Evolutionary conservation across 2,329 filamentous ascomycete species (phyloP), one percentile per base, ranked within the genome.

Genomic region (Fusarium succisae): DNA sequence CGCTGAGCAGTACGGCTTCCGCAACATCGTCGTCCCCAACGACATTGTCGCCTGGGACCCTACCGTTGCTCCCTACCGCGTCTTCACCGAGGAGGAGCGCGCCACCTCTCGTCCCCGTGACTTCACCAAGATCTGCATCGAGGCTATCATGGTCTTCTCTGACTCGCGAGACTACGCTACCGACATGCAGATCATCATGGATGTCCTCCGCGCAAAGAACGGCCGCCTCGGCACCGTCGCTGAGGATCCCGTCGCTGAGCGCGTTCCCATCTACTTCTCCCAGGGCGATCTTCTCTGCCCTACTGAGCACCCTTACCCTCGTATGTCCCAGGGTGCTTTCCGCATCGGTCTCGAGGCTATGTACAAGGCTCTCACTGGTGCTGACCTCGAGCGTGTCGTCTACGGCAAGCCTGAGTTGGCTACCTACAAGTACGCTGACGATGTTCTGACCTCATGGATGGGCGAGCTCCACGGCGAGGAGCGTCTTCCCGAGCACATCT

Each of bases 141-240:
- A 96, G 78, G 94, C 94, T 15, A 89, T 98, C 39, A 92, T 98
- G 80, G 93, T 97, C 20, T 97, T 95, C 86, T 96, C 96, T 80
- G 95, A 98, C 82, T 94, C 95, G 6, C 90, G 95, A 66, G 95
- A 98, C 85, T 98, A 95, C 94, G 94, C 93, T 2, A 88, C 97
- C 22, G 95, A 97, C 81, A 90, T 90, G 18, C 92, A 96, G 80
- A 86, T 98, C 77, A 92, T 98, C 66, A 79, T 92, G 63, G 95
- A 98, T 80, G 83, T 97, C 17, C 85, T 98, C 7, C 87, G 96
- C 54, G 95, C 94, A 3, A 85, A 93, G 82, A 87, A 93, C 78
- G 92, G 92, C 74, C 88, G 93, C 56, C 81, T 97, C 14, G 95
- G 95, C 39, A 94, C 92, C 54, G 83, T 87, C 86, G 77, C 77